Percentiles rank a stretch among this genome's conserved stretches.
Conservation (phyloP, 441 rosid species). For the Melastoma candidum region DNA sequence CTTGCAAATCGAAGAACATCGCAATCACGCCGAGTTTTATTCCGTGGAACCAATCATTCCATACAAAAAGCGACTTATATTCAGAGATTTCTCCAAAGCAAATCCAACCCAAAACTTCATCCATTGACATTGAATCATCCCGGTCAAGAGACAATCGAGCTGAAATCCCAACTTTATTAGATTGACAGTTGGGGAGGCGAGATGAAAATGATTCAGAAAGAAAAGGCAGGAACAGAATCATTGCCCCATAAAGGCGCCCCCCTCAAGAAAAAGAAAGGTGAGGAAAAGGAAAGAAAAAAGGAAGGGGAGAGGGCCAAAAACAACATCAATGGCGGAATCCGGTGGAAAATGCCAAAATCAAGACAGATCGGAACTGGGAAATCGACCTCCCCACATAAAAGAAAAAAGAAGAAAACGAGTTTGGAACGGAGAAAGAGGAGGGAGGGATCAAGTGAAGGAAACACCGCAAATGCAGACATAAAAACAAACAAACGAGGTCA, state of each 20-base stretch:
- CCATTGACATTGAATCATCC: too few relatives aligned
- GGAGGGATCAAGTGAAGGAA: constrained; percentile 1
- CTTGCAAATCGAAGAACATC: too few relatives aligned
- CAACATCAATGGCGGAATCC: too few relatives aligned
- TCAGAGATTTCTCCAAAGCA: too few relatives aligned
- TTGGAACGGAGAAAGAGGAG: constrained; percentile 2
- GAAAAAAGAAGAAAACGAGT: constrained; percentile 15
- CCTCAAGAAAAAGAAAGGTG: constrained; percentile 1
- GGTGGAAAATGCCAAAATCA: neutral
- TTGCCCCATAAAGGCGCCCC: constrained; percentile 6
- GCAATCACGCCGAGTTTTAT: too few relatives aligned
- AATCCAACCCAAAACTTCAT: too few relatives aligned
- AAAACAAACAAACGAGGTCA: too few relatives aligned
- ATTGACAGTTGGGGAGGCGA: neutral
- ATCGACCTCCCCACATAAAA: neutral
- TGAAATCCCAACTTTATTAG: neutral
- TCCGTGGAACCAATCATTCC: too few relatives aligned
- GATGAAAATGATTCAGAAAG: constrained; percentile 2
- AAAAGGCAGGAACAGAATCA: constrained; percentile 1
- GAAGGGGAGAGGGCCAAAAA: neutral
- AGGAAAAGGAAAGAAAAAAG: neutral
- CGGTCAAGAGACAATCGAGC: too few relatives aligned
- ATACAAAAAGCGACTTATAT: too few relatives aligned
- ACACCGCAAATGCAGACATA: too few relatives aligned
- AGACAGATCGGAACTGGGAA: neutral